Percentiles rank a stretch among this genome's conserved stretches.
phyloP scores from a whole-genome alignment of 441 rosid genomes.

The Flueggea neowawraea region DNA sequence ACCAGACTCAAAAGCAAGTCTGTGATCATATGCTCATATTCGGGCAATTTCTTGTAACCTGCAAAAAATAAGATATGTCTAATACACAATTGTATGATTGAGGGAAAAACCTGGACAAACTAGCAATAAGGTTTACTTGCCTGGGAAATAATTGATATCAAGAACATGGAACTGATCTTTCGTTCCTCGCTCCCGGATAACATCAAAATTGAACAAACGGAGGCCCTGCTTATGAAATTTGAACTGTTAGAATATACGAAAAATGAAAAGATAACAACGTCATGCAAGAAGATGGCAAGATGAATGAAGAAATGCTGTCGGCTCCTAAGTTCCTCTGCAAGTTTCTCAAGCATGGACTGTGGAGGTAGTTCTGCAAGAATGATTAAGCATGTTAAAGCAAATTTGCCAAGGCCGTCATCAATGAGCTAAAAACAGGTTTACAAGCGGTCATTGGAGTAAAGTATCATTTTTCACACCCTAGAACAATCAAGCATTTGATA shows the following conservation, averaged over 20 bases:
- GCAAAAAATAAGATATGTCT: constrained; percentile 14
- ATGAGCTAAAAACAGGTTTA: constrained; percentile 2
- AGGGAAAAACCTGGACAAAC: too few relatives aligned
- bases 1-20: constrained; percentile 57
- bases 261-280: constrained; percentile 13
- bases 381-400: constrained; percentile 10
- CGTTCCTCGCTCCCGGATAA: constrained; percentile 53
- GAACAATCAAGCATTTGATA: too few relatives aligned
- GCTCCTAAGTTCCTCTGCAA: constrained; percentile 70
- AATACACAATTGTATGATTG: too few relatives aligned
- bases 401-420: not conserved
- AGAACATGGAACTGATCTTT: constrained; percentile 53
- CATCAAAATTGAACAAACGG: constrained; percentile 64
- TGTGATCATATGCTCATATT: constrained; percentile 60
- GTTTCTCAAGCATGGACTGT: constrained; percentile 70
- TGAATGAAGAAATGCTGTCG: constrained; percentile 19
- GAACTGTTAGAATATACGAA: constrained; percentile 8
- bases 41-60: constrained; percentile 79
- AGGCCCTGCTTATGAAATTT: constrained; percentile 38
- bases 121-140: constrained; percentile 27
- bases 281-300: constrained; percentile 8
- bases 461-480: too few relatives aligned
- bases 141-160: constrained; percentile 79
- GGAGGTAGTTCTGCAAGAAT: constrained; percentile 81
- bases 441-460: not conserved